Conservation (phyloP, 257 asterid genomes). For the Nicotiana tabacum region DNA sequence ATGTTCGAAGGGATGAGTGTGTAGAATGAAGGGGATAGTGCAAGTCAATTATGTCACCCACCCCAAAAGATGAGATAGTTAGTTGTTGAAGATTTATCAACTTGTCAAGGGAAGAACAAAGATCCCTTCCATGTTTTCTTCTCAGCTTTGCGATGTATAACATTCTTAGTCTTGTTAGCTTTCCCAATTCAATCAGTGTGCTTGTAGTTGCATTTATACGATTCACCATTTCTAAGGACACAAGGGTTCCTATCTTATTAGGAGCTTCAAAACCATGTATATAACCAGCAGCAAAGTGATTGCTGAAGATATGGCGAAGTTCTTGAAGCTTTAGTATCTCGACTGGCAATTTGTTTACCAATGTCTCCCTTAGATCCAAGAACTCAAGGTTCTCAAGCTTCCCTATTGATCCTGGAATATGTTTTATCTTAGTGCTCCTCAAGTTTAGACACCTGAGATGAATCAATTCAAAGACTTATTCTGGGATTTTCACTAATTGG, state of each 20-base stretch:
- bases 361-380: slow-evolving; percentile 16
- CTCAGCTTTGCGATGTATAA: slow-evolving; percentile 20
- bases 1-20: slow-evolving; percentile 3
- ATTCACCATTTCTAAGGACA: slow-evolving; percentile 11
- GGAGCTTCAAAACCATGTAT: slow-evolving; percentile 23
- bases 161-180: slow-evolving; percentile 14
- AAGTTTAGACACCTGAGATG: slow-evolving; percentile 17
- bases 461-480: slow-evolving; percentile 10
- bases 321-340: slow-evolving; percentile 16
- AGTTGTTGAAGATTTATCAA: slow-evolving; percentile 11
- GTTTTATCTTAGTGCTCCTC: slow-evolving; percentile 8
- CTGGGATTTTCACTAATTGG: slow-evolving; percentile 6
- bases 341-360: slow-evolving; percentile 13
- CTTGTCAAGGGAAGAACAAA: slow-evolving; percentile 19
- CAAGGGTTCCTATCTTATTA: slow-evolving; percentile 10
- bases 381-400: slow-evolving; percentile 22
- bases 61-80: not conserved
- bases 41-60: slow-evolving; percentile 14
- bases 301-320: slow-evolving; percentile 14
- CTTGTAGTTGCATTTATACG: slow-evolving; percentile 1
- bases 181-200: slow-evolving; percentile 15
- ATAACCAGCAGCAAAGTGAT: not conserved
- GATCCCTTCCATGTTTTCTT: slow-evolving; percentile 20
- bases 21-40: not conserved
- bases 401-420: slow-evolving; percentile 14